Percentiles rank a stretch among this genome's conserved stretches.
These are phyloP conservation scores for Fonsecaea multimorphosa DNA, from an alignment of 2,329 filamentous ascomycete genomes.

Conservation along the genomic window DNA sequence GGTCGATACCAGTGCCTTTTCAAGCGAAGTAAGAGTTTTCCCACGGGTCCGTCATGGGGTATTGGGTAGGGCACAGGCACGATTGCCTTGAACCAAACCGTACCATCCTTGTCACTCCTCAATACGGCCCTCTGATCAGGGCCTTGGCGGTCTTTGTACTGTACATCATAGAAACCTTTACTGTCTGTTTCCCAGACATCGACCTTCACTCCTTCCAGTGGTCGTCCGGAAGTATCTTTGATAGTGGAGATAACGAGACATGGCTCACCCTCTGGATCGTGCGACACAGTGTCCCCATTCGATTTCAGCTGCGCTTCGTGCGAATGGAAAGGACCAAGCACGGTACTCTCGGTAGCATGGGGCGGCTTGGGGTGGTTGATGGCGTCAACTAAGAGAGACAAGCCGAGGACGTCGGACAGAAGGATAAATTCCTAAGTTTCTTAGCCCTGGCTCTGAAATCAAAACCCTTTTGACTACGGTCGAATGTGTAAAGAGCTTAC, in stretches of 20 bases:
- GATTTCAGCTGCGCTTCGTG: not conserved
- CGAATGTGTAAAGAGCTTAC: not conserved
- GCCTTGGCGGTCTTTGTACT: not conserved
- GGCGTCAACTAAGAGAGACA: slow-evolving; percentile 78
- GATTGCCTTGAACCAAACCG: not conserved
- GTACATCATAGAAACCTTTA: not conserved
- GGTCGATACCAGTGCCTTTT: slow-evolving; percentile 1
- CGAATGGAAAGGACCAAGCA: slow-evolving; percentile 79
- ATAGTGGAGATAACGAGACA: not conserved
- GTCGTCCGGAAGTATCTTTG: not conserved
- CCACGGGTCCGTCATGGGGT: slow-evolving; percentile 1
- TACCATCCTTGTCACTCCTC: not conserved
- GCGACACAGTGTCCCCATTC: slow-evolving; percentile 4
- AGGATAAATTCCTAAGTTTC: slow-evolving; percentile 73
- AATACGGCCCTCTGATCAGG: not conserved
- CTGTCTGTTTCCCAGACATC: slow-evolving; percentile 8
- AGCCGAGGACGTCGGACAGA: slow-evolving; percentile 77
- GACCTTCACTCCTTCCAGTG: not conserved
- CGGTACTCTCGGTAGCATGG: slow-evolving; percentile 74
- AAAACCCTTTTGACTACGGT: not conserved
- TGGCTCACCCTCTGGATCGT: not conserved
- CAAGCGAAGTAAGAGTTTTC: not conserved
- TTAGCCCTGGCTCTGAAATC: not conserved
- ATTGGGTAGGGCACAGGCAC: slow-evolving; percentile 2
- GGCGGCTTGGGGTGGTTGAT: slow-evolving; percentile 83